Evolutionary conservation across 345 rosid genomes (phyloP).

Genomic region (Melaleuca quinquenervia): DNA sequence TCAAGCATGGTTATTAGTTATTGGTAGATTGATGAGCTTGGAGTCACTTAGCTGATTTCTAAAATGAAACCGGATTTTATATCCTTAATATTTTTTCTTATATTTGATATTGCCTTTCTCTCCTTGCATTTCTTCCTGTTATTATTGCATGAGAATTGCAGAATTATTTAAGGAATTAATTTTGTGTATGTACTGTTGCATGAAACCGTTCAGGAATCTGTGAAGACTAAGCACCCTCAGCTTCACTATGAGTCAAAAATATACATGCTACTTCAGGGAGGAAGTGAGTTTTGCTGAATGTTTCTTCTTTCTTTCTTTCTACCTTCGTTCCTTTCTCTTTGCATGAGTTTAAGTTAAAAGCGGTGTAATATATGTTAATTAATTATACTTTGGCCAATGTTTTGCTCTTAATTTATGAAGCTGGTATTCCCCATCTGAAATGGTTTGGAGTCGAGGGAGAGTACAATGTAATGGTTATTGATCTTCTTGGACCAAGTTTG

Average conservation of each 20-base stretch:
- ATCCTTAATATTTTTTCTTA: not conserved
- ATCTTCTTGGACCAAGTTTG: slow-evolving; percentile 91
- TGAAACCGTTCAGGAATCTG: slow-evolving; percentile 46
- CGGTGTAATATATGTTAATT: not conserved
- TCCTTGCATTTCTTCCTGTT: not conserved
- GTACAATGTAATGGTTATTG: slow-evolving; percentile 83
- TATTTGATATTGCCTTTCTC: not conserved
- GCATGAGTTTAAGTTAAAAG: not conserved
- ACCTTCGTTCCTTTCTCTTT: not conserved
- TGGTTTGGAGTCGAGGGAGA: slow-evolving; percentile 90
- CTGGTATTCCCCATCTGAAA: slow-evolving; percentile 83
- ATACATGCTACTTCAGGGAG: slow-evolving; percentile 90
- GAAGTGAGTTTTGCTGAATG: slow-evolving; percentile 45
- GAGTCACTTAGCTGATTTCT: not conserved
- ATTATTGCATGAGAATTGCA: not conserved
- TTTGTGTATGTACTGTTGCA: not conserved
- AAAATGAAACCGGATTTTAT: not conserved
- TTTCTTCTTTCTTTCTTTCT: not conserved
- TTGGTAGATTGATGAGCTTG: not conserved
- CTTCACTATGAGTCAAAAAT: slow-evolving; percentile 83
- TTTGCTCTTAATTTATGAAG: slow-evolving; percentile 19
- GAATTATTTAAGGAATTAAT: not conserved
- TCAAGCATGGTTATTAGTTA: not conserved
- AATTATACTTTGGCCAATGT: not conserved
- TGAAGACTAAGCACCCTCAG: slow-evolving; percentile 85